A percentile compares a stretch with the other conserved stretches of the same genome.
phyloP scores from a whole-genome alignment of 1,284 basidiomycete genomes.

The Singerocomus rubriflavus region DNA sequence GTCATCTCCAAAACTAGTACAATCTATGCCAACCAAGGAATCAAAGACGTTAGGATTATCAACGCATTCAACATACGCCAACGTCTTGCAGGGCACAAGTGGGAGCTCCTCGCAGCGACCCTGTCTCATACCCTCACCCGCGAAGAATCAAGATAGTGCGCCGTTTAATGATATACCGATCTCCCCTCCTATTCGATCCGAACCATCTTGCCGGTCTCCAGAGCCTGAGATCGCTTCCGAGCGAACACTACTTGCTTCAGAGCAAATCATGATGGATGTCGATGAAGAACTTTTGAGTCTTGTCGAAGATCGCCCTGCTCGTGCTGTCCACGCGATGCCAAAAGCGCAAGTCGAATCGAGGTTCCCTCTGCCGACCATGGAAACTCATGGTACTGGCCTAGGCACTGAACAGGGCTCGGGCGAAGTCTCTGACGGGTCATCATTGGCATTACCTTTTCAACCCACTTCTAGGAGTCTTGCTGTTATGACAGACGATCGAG shows the following conservation, averaged over 20 bases:
- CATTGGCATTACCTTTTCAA: conserved; percentile 5
- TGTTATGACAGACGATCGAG: conserved; percentile 35
- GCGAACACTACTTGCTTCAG: conserved; percentile 3
- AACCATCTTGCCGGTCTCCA: conserved; percentile 3
- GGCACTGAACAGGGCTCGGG: not conserved
- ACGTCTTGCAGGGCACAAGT: conserved; percentile 4
- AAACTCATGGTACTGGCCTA: not conserved
- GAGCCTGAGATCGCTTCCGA: conserved; percentile 1
- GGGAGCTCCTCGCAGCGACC: conserved; percentile 11
- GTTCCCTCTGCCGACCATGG: not conserved
- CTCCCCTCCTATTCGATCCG: not conserved
- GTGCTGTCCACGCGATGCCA: not conserved
- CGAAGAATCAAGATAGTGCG: conserved; percentile 3
- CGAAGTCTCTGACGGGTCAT: conserved; percentile 3
- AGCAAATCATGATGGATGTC: conserved; percentile 51
- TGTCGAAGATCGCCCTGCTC: conserved; percentile 45
- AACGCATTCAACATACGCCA: not conserved
- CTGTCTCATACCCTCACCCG: not conserved
- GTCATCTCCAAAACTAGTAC: conserved; percentile 5
- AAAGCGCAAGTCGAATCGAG: conserved; percentile 1
- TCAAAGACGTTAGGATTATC: not conserved
- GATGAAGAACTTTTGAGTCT: conserved; percentile 70
- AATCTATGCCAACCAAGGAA: conserved; percentile 1
- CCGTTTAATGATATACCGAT: not conserved
- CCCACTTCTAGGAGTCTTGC: conserved; percentile 2